phyloP scores from a whole-genome alignment of 2,329 filamentous ascomycete species.

The Pseudonectria buxi region DNA sequence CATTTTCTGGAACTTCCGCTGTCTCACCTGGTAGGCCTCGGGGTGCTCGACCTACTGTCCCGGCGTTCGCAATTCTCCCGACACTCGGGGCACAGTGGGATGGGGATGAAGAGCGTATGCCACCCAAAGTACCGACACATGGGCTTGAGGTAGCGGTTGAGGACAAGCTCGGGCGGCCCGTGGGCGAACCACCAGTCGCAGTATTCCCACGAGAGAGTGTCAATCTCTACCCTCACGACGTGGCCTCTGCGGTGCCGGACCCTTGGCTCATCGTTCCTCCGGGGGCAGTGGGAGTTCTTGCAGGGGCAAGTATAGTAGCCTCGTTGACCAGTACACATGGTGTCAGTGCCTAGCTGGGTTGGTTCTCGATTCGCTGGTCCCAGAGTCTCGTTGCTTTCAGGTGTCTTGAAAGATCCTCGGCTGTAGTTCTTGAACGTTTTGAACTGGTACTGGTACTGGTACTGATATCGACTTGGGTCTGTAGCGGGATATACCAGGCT shows the following conservation, averaged over 20 bases:
- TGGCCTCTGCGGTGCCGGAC: conserved; percentile 13
- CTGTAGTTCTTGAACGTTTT: too few species aligned
- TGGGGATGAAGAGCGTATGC: conserved; percentile 13
- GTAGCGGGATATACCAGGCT: too few species aligned
- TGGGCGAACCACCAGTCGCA: conserved; percentile 21
- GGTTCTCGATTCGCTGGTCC: neutral
- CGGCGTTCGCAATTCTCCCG: conserved; percentile 7
- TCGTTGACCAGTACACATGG: conserved; percentile 22
- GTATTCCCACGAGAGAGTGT: conserved; percentile 18
- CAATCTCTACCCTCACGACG: conserved; percentile 14
- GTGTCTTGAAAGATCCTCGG: too few species aligned
- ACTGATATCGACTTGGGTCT: too few species aligned
- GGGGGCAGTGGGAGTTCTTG: conserved; percentile 15
- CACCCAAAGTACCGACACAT: conserved; percentile 17
- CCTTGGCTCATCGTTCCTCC: conserved; percentile 12
- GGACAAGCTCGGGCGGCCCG: conserved; percentile 19
- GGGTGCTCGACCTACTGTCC: conserved; percentile 1
- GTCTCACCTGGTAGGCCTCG: neutral
- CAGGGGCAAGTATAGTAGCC: conserved; percentile 19
- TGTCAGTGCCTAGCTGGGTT: neutral
- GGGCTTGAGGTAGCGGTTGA: conserved; percentile 20
- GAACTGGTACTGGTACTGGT: too few species aligned
- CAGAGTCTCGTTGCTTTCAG: too few species aligned
- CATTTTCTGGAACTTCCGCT: too few species aligned
- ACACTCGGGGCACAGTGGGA: conserved; percentile 11